These are phyloP conservation scores for Nitzschia sp. DNA, from an alignment of 108 stramenopile genomes.

Conservation along the genomic window DNA sequence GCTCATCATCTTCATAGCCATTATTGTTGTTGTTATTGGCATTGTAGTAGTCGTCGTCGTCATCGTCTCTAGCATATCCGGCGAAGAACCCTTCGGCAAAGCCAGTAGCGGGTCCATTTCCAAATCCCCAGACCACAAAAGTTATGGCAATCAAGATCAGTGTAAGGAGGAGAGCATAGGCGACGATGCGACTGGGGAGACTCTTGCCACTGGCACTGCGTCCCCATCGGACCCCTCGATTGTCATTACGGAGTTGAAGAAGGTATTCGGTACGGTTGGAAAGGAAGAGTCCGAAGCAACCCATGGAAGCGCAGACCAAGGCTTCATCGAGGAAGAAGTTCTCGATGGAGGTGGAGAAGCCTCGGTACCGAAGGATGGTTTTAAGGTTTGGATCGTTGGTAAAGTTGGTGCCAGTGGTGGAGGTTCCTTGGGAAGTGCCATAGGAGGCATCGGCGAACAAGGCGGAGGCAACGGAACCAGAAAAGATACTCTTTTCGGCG, in stretches of 20 bases:
- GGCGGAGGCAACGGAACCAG: not conserved
- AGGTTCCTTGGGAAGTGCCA: not conserved
- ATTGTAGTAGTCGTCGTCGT: constrained; percentile 21
- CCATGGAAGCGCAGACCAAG: constrained; percentile 73
- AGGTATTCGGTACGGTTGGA: constrained; percentile 75
- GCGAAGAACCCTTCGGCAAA: constrained; percentile 29
- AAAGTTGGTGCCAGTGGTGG: constrained; percentile 3
- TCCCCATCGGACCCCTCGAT: constrained; percentile 56
- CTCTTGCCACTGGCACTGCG: constrained; percentile 32
- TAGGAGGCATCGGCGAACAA: not conserved
- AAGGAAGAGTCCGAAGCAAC: constrained; percentile 79
- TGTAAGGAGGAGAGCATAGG: constrained; percentile 56
- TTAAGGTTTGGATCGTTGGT: not conserved
- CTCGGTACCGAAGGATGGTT: constrained; percentile 66
- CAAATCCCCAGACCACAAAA: constrained; percentile 77
- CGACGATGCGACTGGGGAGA: constrained; percentile 54
- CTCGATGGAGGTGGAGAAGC: constrained; percentile 74
- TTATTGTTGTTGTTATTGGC: constrained; percentile 22
- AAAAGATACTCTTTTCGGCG: constrained; percentile 2
- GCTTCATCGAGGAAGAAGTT: constrained; percentile 80
- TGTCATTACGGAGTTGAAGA: constrained; percentile 70
- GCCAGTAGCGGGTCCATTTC: constrained; percentile 21
- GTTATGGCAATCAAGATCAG: constrained; percentile 51
- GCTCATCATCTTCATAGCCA: constrained; percentile 15
- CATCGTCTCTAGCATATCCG: constrained; percentile 5